Percentiles rank a stretch among this genome's conserved stretches.
Evolutionary conservation across 768 basidiomycete genomes (phyloP).

Genomic region (Gymnopilus dilepis): DNA sequence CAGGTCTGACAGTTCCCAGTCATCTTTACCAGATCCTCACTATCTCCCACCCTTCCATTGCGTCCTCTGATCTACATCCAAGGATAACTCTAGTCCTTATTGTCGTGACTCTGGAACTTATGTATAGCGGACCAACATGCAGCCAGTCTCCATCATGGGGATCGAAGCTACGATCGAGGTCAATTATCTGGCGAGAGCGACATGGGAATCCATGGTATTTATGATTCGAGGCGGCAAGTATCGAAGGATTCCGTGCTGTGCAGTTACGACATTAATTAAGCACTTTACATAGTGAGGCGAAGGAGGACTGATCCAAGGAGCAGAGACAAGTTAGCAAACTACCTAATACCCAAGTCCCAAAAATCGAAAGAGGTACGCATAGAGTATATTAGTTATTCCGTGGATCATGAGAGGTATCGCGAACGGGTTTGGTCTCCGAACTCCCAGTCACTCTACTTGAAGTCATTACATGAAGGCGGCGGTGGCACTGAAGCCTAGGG

Average conservation of each 20-base stretch:
- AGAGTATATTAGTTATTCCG: not conserved
- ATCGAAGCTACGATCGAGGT: not conserved
- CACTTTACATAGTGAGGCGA: no score
- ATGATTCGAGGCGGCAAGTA: no score
- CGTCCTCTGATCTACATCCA: conserved; percentile 2
- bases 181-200: not conserved
- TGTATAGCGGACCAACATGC: not conserved
- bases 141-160: not conserved
- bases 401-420: no score
- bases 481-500: not conserved
- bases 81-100: not conserved
- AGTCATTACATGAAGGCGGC: not conserved
- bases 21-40: not conserved
- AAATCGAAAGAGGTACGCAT: not conserved
- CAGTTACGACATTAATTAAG: not conserved
- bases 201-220: not conserved
- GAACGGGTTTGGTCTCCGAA: no score
- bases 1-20: not conserved
- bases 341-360: no score
- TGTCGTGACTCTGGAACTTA: not conserved
- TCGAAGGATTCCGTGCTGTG: no score
- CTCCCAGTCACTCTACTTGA: no score
- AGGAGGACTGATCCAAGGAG: no score
- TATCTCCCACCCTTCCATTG: conserved; percentile 4
- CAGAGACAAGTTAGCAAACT: no score